Evolutionary conservation across 225 moss, liverwort and hornwort species (phyloP).

Genomic region (Marchantia paleacea): DNA sequence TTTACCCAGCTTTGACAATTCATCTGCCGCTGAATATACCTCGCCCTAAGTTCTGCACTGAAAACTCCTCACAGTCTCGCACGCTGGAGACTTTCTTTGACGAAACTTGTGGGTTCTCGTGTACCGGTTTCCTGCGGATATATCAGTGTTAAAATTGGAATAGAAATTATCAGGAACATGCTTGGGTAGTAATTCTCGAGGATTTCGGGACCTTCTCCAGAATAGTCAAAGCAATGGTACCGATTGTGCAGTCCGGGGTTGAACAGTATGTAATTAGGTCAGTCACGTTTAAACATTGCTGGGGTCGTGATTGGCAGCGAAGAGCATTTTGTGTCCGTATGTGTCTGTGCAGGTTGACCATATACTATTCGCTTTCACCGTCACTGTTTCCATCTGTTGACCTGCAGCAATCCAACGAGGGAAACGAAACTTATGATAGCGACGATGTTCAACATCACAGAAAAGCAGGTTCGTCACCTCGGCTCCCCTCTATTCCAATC

Average conservation of each 20-base stretch:
- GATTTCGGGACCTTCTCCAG: not conserved
- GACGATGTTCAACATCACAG: constrained; percentile 18
- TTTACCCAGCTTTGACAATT: too few species aligned
- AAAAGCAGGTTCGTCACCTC: constrained; percentile 12
- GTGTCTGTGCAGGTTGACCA: not conserved
- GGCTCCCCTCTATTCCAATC: not conserved
- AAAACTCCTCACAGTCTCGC: too few species aligned
- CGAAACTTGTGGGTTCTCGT: too few species aligned
- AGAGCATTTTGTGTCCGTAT: not conserved
- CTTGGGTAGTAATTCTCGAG: not conserved
- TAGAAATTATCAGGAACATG: too few species aligned
- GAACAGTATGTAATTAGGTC: not conserved
- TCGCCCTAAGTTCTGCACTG: too few species aligned
- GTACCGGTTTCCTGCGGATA: too few species aligned
- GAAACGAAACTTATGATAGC: constrained; percentile 5
- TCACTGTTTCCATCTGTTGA: not conserved
- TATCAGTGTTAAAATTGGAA: too few species aligned
- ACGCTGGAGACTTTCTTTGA: too few species aligned
- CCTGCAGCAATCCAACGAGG: constrained; percentile 19
- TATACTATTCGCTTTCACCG: not conserved
- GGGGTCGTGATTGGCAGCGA: not conserved
- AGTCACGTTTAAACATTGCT: not conserved
- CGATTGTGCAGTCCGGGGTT: not conserved
- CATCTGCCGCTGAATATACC: too few species aligned
- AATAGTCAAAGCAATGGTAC: not conserved